Percentiles rank a stretch among this genome's conserved stretches.
These are phyloP conservation scores for Trichosporon ovoides DNA, from an alignment of 1,284 basidiomycete species.

Conservation along the genomic window DNA sequence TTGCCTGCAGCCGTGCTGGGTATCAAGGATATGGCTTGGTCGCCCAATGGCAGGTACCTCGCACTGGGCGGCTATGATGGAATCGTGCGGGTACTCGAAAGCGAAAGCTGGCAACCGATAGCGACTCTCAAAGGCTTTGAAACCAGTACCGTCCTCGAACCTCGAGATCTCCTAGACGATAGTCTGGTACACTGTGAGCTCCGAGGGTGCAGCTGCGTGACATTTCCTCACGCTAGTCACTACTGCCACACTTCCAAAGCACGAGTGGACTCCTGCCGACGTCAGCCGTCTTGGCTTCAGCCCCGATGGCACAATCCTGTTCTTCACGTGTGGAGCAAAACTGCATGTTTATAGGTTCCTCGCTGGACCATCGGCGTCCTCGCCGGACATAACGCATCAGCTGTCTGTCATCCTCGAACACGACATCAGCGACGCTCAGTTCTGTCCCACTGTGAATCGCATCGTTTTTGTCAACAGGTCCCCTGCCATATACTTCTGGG, in stretches of 20 bases:
- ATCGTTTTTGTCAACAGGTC: constrained; percentile 22
- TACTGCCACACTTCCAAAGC: neutral
- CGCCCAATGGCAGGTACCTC: constrained; percentile 52
- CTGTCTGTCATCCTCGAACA: constrained; percentile 28
- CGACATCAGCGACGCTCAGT: constrained; percentile 21
- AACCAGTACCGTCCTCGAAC: neutral
- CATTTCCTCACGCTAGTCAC: neutral
- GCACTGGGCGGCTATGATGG: constrained; percentile 10
- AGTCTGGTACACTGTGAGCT: neutral
- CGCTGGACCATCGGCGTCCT: constrained; percentile 13
- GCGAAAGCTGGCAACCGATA: constrained; percentile 13
- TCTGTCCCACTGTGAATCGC: constrained; percentile 24
- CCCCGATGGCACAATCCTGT: constrained; percentile 62
- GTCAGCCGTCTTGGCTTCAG: constrained; percentile 67
- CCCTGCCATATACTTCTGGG: constrained; percentile 37
- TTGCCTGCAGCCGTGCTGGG: constrained; percentile 50
- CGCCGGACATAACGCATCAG: constrained; percentile 26
- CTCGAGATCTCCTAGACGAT: neutral
- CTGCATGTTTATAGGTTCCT: constrained; percentile 42
- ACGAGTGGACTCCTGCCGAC: neutral
- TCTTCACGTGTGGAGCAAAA: constrained; percentile 47
- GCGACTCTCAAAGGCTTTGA: neutral
- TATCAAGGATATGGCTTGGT: constrained; percentile 69
- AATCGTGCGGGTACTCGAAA: constrained; percentile 11
- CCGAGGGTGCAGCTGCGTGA: neutral